Evolutionary conservation across 345 rosid species (phyloP).

Genomic region (Nephelium lappaceum): DNA sequence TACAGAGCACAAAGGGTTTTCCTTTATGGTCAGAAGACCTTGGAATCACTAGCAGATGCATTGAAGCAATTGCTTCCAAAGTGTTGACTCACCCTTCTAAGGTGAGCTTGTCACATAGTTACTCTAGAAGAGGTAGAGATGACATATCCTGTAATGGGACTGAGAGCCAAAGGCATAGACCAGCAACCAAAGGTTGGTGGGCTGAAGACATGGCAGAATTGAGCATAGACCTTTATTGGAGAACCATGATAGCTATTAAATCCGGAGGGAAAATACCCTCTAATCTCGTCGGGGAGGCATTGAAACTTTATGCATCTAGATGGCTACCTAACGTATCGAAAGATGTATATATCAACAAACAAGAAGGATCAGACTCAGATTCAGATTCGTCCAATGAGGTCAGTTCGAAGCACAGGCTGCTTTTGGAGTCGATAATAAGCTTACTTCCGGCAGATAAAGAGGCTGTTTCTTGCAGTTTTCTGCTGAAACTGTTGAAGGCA

Average conservation of each 20-base stretch:
- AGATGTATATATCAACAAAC: slow-evolving; percentile 39
- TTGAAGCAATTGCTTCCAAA: slow-evolving; percentile 74
- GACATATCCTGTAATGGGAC: slow-evolving; percentile 64
- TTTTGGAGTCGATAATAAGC: slow-evolving; percentile 84
- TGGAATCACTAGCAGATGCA: slow-evolving; percentile 82
- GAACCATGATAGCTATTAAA: slow-evolving; percentile 83
- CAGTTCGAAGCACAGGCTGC: slow-evolving; percentile 65
- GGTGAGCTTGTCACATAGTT: slow-evolving; percentile 77
- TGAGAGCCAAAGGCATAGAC: slow-evolving; percentile 56
- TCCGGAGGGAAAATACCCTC: slow-evolving; percentile 75
- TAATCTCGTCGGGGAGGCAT: slow-evolving; percentile 74
- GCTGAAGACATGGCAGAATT: slow-evolving; percentile 95
- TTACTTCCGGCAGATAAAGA: slow-evolving; percentile 85
- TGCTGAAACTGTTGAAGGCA: slow-evolving; percentile 88
- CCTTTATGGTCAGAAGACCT: slow-evolving; percentile 88
- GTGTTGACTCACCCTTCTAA: slow-evolving; percentile 72
- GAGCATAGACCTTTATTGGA: slow-evolving; percentile 89
- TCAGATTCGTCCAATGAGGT: slow-evolving; percentile 61
- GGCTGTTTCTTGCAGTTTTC: slow-evolving; percentile 76
- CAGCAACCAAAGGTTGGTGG: slow-evolving; percentile 80
- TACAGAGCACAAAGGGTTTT: slow-evolving; percentile 76
- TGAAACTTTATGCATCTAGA: slow-evolving; percentile 78
- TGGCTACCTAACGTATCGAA: slow-evolving; percentile 78
- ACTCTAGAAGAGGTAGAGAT: slow-evolving; percentile 83
- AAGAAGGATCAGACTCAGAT: slow-evolving; percentile 58